phyloP scores from a whole-genome alignment of 352 stramenopile species.

The Stramenopiles sp. region DNA sequence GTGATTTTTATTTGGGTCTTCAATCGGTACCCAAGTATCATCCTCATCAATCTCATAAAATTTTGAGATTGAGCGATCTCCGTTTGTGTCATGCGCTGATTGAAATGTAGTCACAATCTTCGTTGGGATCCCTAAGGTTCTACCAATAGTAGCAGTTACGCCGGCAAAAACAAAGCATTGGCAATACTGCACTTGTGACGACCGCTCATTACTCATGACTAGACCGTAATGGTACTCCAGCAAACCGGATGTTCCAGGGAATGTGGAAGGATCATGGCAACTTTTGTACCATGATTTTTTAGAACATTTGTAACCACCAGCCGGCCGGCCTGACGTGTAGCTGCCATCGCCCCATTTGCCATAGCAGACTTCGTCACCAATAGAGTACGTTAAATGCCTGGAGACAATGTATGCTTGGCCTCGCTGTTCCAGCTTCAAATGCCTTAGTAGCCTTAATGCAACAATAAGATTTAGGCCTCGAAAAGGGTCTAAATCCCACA shows the following conservation, averaged over 20 bases:
- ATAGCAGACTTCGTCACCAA: neutral
- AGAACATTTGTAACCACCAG: neutral
- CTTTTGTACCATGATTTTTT: neutral
- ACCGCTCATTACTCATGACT: neutral
- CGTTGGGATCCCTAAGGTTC: neutral
- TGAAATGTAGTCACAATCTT: neutral
- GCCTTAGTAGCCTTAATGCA: neutral
- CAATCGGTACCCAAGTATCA: neutral
- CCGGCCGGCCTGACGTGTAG: neutral
- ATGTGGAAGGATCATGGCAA: neutral
- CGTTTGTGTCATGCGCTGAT: neutral
- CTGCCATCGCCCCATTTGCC: neutral
- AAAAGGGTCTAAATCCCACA: neutral
- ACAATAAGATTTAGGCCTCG: neutral
- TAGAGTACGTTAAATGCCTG: neutral
- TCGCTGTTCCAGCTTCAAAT: neutral
- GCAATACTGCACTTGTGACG: neutral
- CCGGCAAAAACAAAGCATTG: slow-evolving; percentile 5
- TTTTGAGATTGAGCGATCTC: neutral
- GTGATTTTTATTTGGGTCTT: neutral
- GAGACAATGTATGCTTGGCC: neutral
- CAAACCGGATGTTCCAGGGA: neutral
- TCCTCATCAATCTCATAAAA: neutral
- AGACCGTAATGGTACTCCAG: neutral
- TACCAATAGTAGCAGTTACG: neutral